Evolutionary conservation across 306 rosid species (phyloP).

Genomic region (Mimosa pudica): DNA sequence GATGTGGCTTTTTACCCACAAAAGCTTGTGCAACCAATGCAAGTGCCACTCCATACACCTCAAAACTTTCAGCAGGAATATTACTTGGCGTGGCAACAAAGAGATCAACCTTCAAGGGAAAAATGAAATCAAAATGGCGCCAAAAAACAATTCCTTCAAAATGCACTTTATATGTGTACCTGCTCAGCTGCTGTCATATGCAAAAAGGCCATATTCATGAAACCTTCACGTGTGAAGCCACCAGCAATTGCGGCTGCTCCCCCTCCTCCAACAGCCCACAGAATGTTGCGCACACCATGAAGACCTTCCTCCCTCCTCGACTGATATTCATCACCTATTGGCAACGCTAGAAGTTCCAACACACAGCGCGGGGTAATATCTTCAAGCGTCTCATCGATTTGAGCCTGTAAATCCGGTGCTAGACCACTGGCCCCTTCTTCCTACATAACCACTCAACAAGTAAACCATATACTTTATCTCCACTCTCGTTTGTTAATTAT

Average conservation of each 20-base stretch:
- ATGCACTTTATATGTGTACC: conserved; percentile 43
- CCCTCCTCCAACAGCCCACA: conserved; percentile 99
- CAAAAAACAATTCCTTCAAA: not conserved
- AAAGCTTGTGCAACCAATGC: conserved; percentile 94
- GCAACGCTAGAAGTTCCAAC: conserved; percentile 86
- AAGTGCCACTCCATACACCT: conserved; percentile 95
- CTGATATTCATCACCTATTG: conserved; percentile 63
- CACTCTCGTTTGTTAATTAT: no score
- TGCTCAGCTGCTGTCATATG: conserved; percentile 95
- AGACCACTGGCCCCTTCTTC: conserved; percentile 98
- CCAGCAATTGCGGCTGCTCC: conserved; percentile 97
- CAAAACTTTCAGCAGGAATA: conserved; percentile 96
- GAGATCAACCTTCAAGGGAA: conserved; percentile 76
- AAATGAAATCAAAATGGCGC: not conserved
- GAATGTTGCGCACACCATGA: conserved; percentile 83
- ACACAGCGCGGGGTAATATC: conserved; percentile 92
- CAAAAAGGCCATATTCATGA: conserved; percentile 79
- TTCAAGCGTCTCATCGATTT: conserved; percentile 93
- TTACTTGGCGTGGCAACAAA: conserved; percentile 91
- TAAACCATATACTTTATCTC: not conserved
- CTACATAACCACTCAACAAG: conserved; percentile 45
- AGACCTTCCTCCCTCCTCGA: conserved; percentile 84
- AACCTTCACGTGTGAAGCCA: conserved; percentile 87
- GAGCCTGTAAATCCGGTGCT: conserved; percentile 90
- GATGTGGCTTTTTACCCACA: conserved; percentile 86